Evolutionary conservation across 768 basidiomycete species (phyloP).

Genomic region (Suillus subalutaceus): DNA sequence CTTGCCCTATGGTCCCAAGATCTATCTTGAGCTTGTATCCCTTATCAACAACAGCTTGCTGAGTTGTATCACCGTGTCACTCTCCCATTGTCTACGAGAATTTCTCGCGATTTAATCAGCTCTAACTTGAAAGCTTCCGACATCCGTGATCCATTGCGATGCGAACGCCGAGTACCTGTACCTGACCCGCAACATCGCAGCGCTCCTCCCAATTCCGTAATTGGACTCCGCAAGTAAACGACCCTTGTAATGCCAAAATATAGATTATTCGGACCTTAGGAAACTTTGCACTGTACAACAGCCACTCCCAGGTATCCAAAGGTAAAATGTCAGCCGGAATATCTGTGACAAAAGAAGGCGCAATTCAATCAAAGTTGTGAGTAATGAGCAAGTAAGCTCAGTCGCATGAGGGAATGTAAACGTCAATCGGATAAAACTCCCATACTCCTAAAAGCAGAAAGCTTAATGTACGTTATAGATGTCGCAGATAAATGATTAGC

Average conservation of each 20-base stretch:
- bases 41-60: background rate
- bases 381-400: constrained; percentile 9
- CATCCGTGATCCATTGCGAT: background rate
- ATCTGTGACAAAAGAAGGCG: constrained; percentile 2
- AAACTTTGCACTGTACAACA: constrained; percentile 18
- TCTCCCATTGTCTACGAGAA: background rate
- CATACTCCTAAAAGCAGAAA: constrained; percentile 9
- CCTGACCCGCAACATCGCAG: background rate
- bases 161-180: background rate
- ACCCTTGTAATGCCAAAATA: background rate
- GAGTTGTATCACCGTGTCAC: background rate
- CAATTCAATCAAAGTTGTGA: constrained; percentile 8
- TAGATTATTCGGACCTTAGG: constrained; percentile 22
- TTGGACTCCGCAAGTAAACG: background rate
- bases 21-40: background rate
- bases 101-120: background rate
- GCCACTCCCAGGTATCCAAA: constrained; percentile 23
- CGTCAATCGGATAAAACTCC: constrained; percentile 1
- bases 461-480: constrained; percentile 21
- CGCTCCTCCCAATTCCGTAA: background rate
- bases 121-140: background rate
- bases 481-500: constrained; percentile 14
- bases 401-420: constrained; percentile 7
- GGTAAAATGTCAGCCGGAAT: constrained; percentile 2
- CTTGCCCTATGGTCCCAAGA: background rate